Conservation (phyloP, 1,139 yeast species). For the Protomyces arabidopsidicola region DNA sequence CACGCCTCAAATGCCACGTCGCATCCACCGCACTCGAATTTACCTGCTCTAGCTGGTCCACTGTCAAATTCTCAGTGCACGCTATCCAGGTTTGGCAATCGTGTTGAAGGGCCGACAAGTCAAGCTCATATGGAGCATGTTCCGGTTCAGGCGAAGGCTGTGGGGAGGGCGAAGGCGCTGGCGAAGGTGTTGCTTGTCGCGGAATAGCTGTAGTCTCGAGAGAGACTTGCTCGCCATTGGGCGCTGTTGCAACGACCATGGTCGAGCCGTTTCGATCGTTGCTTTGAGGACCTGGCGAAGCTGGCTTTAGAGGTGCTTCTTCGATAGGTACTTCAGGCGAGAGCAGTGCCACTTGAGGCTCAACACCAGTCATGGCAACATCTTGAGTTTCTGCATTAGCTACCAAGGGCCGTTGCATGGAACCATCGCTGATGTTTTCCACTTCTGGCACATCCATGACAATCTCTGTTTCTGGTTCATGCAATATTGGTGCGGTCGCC, state of each 20-base stretch:
- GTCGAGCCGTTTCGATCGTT: too few species aligned
- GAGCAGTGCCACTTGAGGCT: too few species aligned
- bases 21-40: constrained; percentile 70
- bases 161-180: neutral
- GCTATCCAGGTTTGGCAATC: constrained; percentile 40
- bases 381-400: neutral
- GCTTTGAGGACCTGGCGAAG: too few species aligned
- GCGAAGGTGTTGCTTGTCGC: neutral
- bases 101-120: constrained; percentile 37
- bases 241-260: too few species aligned
- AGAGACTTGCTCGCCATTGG: too few species aligned
- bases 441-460: too few species aligned
- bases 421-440: neutral
- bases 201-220: too few species aligned
- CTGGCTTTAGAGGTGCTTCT: too few species aligned
- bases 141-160: constrained; percentile 28
- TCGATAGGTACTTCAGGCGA: too few species aligned
- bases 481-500: too few species aligned
- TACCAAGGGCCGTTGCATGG: neutral
- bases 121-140: constrained; percentile 39
- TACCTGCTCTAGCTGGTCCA: constrained; percentile 69
- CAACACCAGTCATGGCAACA: neutral
- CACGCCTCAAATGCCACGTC: constrained; percentile 63
- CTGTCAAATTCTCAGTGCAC: constrained; percentile 49
- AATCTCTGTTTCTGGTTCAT: too few species aligned